These are phyloP conservation scores for Penicillium ochrochloron DNA, from an alignment of 495 filamentous ascomycete species.

Conservation along the genomic window DNA sequence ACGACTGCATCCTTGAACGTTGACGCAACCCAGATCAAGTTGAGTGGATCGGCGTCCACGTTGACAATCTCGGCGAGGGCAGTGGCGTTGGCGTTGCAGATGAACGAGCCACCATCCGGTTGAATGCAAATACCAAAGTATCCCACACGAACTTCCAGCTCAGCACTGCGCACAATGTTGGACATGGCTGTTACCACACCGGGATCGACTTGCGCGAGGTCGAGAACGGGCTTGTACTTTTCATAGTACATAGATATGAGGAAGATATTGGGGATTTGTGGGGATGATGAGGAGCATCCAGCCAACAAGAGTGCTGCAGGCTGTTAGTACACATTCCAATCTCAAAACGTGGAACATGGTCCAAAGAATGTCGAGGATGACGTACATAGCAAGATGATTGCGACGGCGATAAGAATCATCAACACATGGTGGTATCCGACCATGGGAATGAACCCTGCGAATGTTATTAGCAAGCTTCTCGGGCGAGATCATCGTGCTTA, in stretches of 20 bases:
- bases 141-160: slow-evolving; percentile 70
- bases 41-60: slow-evolving; percentile 70
- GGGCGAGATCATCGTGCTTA: neutral
- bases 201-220: slow-evolving; percentile 80
- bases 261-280: slow-evolving; percentile 70
- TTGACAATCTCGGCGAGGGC: slow-evolving; percentile 64
- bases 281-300: slow-evolving; percentile 71
- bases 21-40: slow-evolving; percentile 71
- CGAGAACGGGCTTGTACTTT: slow-evolving; percentile 62
- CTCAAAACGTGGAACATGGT: neutral
- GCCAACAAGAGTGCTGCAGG: slow-evolving; percentile 64
- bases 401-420: slow-evolving; percentile 93
- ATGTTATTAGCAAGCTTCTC: neutral
- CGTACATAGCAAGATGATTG: slow-evolving; percentile 95
- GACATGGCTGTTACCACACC: slow-evolving; percentile 70
- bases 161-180: slow-evolving; percentile 66
- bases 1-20: slow-evolving; percentile 76
- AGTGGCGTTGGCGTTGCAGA: slow-evolving; percentile 71
- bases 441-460: slow-evolving; percentile 85
- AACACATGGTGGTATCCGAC: slow-evolving; percentile 98
- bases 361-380: slow-evolving; percentile 14
- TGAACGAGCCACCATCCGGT: slow-evolving; percentile 63
- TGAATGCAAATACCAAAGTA: slow-evolving; percentile 75
- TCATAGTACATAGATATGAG: slow-evolving; percentile 73
- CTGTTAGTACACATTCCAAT: slow-evolving; percentile 34